These are phyloP conservation scores for Bocquillonia castaneifolia DNA, from an alignment of 441 rosid genomes.

Conservation along the genomic window DNA sequence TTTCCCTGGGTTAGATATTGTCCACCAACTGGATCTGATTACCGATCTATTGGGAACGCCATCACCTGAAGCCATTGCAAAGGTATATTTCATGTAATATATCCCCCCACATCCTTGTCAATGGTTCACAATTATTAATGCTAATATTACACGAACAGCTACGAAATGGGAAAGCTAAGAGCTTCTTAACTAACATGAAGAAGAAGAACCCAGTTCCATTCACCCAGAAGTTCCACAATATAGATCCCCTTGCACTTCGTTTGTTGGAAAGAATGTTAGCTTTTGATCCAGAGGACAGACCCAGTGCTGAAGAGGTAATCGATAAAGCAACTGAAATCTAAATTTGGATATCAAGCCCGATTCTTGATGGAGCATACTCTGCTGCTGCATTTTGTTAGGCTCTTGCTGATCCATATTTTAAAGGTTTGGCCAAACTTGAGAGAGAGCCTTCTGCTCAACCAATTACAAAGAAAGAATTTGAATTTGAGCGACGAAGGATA, in stretches of 20 bases:
- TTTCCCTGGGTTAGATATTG: conserved; percentile 94
- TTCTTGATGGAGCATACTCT: conserved; percentile 14
- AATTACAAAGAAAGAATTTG: conserved; percentile 88
- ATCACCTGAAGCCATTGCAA: conserved; percentile 83
- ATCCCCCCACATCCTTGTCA: conserved; percentile 6
- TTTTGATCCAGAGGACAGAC: conserved; percentile 91
- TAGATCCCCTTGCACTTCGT: conserved; percentile 88
- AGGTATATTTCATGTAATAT: conserved; percentile 43
- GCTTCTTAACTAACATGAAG: conserved; percentile 91
- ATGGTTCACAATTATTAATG: conserved; percentile 18
- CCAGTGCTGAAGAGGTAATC: conserved; percentile 85
- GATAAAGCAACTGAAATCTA: conserved; percentile 9
- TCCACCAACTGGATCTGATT: conserved; percentile 89
- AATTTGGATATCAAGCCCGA: conserved; percentile 14
- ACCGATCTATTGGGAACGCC: conserved; percentile 93
- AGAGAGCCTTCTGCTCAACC: conserved; percentile 98
- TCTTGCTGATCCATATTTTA: conserved; percentile 90
- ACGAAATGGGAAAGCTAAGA: conserved; percentile 91
- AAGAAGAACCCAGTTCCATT: conserved; percentile 78
- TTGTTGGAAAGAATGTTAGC: conserved; percentile 87
- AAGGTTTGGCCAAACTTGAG: conserved; percentile 90
- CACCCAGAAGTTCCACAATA: conserved; percentile 79
- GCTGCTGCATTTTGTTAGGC: conserved; percentile 46
- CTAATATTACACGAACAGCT: conserved; percentile 43
- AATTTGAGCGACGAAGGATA: conserved; percentile 91